Base-by-base conservation (phyloP, 2,329 filamentous ascomycete genomes). In the Penicillium sp. region DNA sequence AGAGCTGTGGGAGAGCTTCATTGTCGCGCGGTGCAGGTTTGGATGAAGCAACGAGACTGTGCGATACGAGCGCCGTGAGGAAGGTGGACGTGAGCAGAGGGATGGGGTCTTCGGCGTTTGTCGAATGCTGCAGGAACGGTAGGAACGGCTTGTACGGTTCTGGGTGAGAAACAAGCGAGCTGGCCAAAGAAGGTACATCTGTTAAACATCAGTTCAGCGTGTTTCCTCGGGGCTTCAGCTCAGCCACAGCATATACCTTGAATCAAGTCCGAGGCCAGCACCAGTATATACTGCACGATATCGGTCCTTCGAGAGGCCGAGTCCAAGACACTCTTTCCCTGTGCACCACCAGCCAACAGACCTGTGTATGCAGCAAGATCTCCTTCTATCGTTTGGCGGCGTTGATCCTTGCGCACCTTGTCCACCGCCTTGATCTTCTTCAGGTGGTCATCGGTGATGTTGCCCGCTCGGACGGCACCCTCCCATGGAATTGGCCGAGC, bases 401-500 rank as follows among this genome's bases (percentile, higher is more conserved):
- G 82, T 72, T 89, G 86, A 60, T 97, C 93, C 70, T 88, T 93
- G 70, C 89, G 87, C 59, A 93, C 87, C 74, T 96, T 97, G 71
- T 97, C 93, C 61, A 97, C 88, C 54, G 90, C 88, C 71, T 90
- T 90, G 74, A 98, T 95, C 78, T 90, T 91, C 75, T 86, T 87
- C 61, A 96, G 81, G 72, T 98, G 91, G 60, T 87, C 84, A 61
- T 97, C 91, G 51, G 87, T 95, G 72, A 98, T 87, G 65, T 88
- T 93, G 70, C 90, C 88, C 61, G 88, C 88, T 70, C 93, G 83
- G 59, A 95, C 88, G 63, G 91, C 90, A 63, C 91, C 91, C 72
- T 97, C 91, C 93, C 93, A 98, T 51, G 91, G 90, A 72, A 98
- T 95, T 58, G 90, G 90, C 60, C 93, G 83, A 66, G 88, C 86